Evolutionary conservation across 306 rosid species (phyloP).

Genomic region (Trifolium subterraneum): DNA sequence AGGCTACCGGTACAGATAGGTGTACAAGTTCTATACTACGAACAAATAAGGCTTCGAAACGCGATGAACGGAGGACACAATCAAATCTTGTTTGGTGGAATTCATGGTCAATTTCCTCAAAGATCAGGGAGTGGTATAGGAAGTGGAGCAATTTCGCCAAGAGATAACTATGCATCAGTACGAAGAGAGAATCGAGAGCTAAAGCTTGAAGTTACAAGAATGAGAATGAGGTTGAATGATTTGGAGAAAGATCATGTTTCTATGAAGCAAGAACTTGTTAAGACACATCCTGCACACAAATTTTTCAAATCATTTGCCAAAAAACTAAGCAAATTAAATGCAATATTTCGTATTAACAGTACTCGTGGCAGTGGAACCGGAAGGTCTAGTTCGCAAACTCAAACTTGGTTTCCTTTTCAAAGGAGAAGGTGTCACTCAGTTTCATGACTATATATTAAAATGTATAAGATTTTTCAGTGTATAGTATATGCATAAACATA

Average conservation of each 20-base stretch:
- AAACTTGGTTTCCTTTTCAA: constrained; percentile 83
- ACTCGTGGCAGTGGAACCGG: constrained; percentile 41
- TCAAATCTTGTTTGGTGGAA: constrained; percentile 76
- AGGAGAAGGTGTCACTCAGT: constrained; percentile 96
- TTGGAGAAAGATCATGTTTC: constrained; percentile 95
- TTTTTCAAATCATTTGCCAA: constrained; percentile 77
- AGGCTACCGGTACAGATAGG: constrained; percentile 93
- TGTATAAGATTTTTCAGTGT: constrained; percentile 54
- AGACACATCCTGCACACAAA: constrained; percentile 74
- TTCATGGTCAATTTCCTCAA: constrained; percentile 78
- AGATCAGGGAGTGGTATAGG: constrained; percentile 96
- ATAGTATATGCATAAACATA: constrained; percentile 14
- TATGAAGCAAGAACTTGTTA: constrained; percentile 94
- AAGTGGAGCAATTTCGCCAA: constrained; percentile 95
- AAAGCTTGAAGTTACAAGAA: constrained; percentile 96
- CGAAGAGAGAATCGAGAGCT: constrained; percentile 96
- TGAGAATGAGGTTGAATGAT: constrained; percentile 98
- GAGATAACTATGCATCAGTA: constrained; percentile 97
- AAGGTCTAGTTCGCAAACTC: constrained; percentile 54
- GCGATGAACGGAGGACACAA: constrained; percentile 93
- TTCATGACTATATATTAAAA: constrained; percentile 53
- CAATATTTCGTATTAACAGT: constrained; percentile 68
- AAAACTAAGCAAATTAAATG: constrained; percentile 75
- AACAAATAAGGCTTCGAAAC: constrained; percentile 90
- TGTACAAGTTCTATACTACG: constrained; percentile 93